These are phyloP conservation scores for Mucor lusitanicus DNA, from an alignment of 371 early-diverging fungal genomes.

Conservation along the genomic window DNA sequence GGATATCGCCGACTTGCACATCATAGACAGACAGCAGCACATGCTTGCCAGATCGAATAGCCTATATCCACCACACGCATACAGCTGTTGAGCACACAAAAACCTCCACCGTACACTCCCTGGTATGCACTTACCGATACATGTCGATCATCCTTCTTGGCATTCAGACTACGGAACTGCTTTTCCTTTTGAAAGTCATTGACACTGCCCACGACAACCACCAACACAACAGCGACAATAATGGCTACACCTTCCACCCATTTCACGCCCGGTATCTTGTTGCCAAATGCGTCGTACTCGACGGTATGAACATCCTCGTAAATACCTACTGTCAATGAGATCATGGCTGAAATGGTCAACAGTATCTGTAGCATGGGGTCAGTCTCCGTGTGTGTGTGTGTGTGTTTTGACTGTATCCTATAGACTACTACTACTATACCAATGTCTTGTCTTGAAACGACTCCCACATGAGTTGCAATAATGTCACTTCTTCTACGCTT, in stretches of 20 bases:
- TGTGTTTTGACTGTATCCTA: too few species aligned
- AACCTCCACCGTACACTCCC: not conserved
- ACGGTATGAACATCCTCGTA: constrained; percentile 66
- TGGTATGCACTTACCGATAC: constrained; percentile 47
- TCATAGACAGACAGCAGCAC: constrained; percentile 79
- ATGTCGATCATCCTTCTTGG: constrained; percentile 73
- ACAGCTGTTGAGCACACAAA: too few species aligned
- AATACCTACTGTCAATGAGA: constrained; percentile 82
- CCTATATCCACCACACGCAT: constrained; percentile 49
- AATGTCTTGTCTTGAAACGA: constrained; percentile 84
- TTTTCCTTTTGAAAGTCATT: constrained; percentile 83
- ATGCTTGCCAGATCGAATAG: constrained; percentile 72
- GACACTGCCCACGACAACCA: constrained; percentile 71
- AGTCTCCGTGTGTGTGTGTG: not conserved
- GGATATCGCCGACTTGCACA: constrained; percentile 87
- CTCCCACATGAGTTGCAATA: constrained; percentile 71
- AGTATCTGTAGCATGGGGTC: constrained; percentile 45
- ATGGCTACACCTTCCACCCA: constrained; percentile 79
- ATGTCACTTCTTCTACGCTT: constrained; percentile 54
- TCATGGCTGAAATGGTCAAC: constrained; percentile 77
- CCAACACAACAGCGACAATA: constrained; percentile 71
- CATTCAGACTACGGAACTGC: constrained; percentile 75
- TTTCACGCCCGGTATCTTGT: constrained; percentile 41
- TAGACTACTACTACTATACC: constrained; percentile 51
- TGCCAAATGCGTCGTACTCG: constrained; percentile 24